A percentile compares a stretch with the other conserved stretches of the same genome.
These are phyloP conservation scores for Panicum hallii DNA, from an alignment of 202 grass and related monocot genomes.

Conservation along the genomic window DNA sequence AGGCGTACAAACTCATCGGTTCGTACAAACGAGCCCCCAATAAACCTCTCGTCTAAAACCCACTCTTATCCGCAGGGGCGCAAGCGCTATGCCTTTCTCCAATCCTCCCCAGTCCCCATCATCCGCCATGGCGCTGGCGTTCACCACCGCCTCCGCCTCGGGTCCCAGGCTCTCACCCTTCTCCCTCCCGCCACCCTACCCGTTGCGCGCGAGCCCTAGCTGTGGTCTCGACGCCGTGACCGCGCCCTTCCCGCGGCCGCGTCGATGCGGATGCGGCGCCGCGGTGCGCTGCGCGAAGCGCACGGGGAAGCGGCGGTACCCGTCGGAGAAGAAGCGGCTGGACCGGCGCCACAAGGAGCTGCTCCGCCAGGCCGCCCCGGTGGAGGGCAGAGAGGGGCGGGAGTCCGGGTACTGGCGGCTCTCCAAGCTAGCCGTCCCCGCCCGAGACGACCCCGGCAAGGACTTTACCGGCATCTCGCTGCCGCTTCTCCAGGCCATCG, in stretches of 20 bases:
- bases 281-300: slow-evolving; percentile 75
- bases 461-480: slow-evolving; percentile 73
- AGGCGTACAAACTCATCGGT: background rate
- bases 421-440: slow-evolving; percentile 82
- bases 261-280: slow-evolving; percentile 34
- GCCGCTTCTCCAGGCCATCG: slow-evolving; percentile 85
- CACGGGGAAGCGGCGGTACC: slow-evolving; percentile 87
- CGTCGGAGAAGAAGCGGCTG: slow-evolving; percentile 91
- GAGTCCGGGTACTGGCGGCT: slow-evolving; percentile 82
- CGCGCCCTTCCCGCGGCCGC: slow-evolving; percentile 31
- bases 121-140: slow-evolving; percentile 46
- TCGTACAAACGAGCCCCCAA: background rate
- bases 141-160: slow-evolving; percentile 30
- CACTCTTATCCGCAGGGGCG: slow-evolving; percentile 52
- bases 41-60: slow-evolving; percentile 34
- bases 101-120: background rate
- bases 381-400: slow-evolving; percentile 52
- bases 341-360: slow-evolving; percentile 58
- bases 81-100: no score
- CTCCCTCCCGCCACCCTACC: slow-evolving; percentile 16
- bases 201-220: slow-evolving; percentile 15
- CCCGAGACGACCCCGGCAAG: slow-evolving; percentile 86
- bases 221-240: background rate
- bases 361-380: slow-evolving; percentile 47
- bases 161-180: slow-evolving; percentile 16